These are phyloP conservation scores for Kluyveromyces dobzhanskii DNA, from an alignment of 805 yeast species.

Conservation along the genomic window DNA sequence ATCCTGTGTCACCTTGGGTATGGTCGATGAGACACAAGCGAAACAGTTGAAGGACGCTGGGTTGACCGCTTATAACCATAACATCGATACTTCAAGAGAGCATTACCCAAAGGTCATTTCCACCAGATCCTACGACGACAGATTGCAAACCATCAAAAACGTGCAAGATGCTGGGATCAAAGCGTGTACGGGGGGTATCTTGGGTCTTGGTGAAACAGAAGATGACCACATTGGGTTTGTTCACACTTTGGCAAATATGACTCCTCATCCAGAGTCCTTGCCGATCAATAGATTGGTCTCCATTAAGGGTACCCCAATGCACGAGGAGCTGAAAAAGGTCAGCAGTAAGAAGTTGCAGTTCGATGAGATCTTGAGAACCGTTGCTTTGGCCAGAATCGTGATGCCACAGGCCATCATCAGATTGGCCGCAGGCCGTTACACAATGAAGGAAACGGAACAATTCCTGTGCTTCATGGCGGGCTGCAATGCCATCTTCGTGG, in stretches of 20 bases:
- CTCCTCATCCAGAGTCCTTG: constrained; percentile 68
- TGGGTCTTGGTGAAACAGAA: constrained; percentile 68
- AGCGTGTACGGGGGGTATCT: constrained; percentile 74
- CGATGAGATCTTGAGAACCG: constrained; percentile 56
- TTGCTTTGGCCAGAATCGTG: constrained; percentile 65
- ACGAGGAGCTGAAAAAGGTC: constrained; percentile 37
- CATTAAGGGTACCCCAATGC: constrained; percentile 72
- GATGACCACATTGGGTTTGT: constrained; percentile 65
- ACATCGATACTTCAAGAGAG: constrained; percentile 71
- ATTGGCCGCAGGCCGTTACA: constrained; percentile 73
- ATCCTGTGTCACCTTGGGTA: constrained; percentile 73
- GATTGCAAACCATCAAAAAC: constrained; percentile 55
- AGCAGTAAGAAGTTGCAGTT: constrained; percentile 42
- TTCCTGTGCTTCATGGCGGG: constrained; percentile 70
- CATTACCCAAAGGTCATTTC: constrained; percentile 67
- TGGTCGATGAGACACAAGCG: constrained; percentile 63
- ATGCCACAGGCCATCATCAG: constrained; percentile 70
- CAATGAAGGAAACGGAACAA: constrained; percentile 73
- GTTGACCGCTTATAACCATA: constrained; percentile 74
- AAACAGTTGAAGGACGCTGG: constrained; percentile 55
- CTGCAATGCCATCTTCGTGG: constrained; percentile 74
- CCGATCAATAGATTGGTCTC: constrained; percentile 79
- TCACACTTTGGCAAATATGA: constrained; percentile 58
- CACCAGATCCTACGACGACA: constrained; percentile 63
- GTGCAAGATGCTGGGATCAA: constrained; percentile 56